These are phyloP conservation scores for Lipomyces sp. DNA, from an alignment of 805 yeast genomes.

Conservation along the genomic window DNA sequence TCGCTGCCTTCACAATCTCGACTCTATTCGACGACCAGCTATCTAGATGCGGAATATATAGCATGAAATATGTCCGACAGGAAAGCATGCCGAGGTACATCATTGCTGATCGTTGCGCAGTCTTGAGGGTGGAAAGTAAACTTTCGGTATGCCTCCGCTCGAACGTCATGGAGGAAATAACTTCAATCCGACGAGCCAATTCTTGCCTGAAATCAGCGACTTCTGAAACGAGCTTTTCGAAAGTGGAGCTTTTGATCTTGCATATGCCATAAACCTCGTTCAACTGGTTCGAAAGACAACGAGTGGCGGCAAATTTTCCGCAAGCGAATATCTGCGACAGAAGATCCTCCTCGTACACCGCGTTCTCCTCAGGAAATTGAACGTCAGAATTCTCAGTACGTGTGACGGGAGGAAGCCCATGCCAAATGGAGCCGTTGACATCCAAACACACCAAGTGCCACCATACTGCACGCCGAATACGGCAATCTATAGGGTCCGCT, in stretches of 20 bases:
- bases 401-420: conserved; percentile 19
- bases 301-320: conserved; percentile 7
- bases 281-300: conserved; percentile 8
- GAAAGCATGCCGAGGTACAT: conserved; percentile 1
- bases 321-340: conserved; percentile 11
- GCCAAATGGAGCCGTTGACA: conserved; percentile 14
- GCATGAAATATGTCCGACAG: conserved; percentile 5
- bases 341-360: conserved; percentile 12
- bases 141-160: conserved; percentile 11
- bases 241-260: not conserved
- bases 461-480: conserved; percentile 16
- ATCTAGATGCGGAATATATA: conserved; percentile 7
- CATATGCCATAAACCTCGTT: conserved; percentile 17
- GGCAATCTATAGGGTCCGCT: not conserved
- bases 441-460: conserved; percentile 20
- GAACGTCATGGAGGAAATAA: conserved; percentile 1
- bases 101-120: conserved; percentile 1
- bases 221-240: conserved; percentile 7
- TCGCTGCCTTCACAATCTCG: conserved; percentile 5
- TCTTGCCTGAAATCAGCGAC: not conserved
- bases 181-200: not conserved
- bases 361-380: conserved; percentile 10
- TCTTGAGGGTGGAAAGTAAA: not conserved
- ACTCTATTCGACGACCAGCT: conserved; percentile 3
- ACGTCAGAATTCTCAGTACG: conserved; percentile 10